Evolutionary conservation across 2,329 filamentous ascomycete species (phyloP), one percentile per base, ranked within the genome.

Genomic region (Aspergillus clavatus): DNA sequence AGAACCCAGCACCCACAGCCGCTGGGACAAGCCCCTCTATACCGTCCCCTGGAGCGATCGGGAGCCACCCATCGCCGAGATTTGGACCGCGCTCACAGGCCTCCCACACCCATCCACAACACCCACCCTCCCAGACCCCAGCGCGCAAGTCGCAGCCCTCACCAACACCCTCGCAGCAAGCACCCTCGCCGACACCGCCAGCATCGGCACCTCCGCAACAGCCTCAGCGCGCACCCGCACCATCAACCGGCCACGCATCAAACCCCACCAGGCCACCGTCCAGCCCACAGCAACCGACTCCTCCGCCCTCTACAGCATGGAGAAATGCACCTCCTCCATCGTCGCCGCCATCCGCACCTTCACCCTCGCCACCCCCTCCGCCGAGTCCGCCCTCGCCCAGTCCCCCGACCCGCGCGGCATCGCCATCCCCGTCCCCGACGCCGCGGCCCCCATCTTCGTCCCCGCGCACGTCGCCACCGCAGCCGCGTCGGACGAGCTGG

Each of bases 11-110:
- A 80, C 78, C 28, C 79, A 82, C 72, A 80, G 72, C 38, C 73
- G 81, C 40, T 84, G 81, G 81, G 81, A 84, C 60, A 80, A 79
- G 38, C 81, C 81, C 0, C 73, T 84, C 16, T 84, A 83, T 68
- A 81, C 78, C 7, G 75, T 83, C 1, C 74, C 78, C 5, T 76
- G 73, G 54, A 71, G 74, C 45, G 81, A 84, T 57, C 58, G 71
- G 5, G 69, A 71, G 12, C 78, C 79, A 5, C 80, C 79, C 8
- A 72, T 72, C 47, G 74, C 78, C 35, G 74, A 77, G 33, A 83
- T 84, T 53, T 84, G 80, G 78, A 75, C 78, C 31, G 78, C 80
- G 2, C 57, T 75, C 8, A 73, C 72, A 14, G 71, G 70, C 35
- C 56, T 68, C 22, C 51, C 61, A 4, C 56, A 69, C 28, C 57